phyloP scores from a whole-genome alignment of 2,329 filamentous ascomycete genomes.

The Pyricularia sp. region DNA sequence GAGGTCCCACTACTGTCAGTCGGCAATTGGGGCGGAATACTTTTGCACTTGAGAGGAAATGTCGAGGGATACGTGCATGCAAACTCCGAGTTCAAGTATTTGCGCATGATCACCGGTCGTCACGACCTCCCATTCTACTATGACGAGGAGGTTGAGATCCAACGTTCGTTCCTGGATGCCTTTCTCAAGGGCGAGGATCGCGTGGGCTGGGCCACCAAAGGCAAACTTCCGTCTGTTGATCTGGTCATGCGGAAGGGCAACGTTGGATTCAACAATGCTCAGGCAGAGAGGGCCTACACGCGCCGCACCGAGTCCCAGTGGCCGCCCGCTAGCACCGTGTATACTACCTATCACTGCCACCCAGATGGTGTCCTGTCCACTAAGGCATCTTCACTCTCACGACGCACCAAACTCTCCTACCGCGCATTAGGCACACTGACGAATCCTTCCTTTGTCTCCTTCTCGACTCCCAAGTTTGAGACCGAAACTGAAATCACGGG shows the following conservation, averaged over 20 bases:
- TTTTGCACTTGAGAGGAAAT: constrained; percentile 60
- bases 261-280: constrained; percentile 56
- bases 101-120: constrained; percentile 59
- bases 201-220: constrained; percentile 47
- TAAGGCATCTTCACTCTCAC: not conserved
- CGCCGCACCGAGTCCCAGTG: constrained; percentile 52
- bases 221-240: constrained; percentile 50
- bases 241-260: constrained; percentile 57
- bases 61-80: constrained; percentile 55
- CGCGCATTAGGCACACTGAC: constrained; percentile 48
- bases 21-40: constrained; percentile 63
- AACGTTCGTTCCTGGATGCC: constrained; percentile 58
- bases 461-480: constrained; percentile 48
- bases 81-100: constrained; percentile 57
- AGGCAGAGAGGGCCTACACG: constrained; percentile 44
- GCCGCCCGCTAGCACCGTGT: constrained; percentile 58
- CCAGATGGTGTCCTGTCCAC: constrained; percentile 28
- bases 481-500: constrained; percentile 61
- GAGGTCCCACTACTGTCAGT: constrained; percentile 58
- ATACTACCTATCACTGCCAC: constrained; percentile 51
- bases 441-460: constrained; percentile 38
- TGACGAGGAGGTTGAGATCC: constrained; percentile 56
- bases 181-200: constrained; percentile 61
- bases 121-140: constrained; percentile 70
- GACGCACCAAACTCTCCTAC: constrained; percentile 40